A percentile compares a stretch with the other conserved stretches of the same genome.
Conservation (phyloP, 169 alveolate genomes). For the Plasmodium yoelii region DNA sequence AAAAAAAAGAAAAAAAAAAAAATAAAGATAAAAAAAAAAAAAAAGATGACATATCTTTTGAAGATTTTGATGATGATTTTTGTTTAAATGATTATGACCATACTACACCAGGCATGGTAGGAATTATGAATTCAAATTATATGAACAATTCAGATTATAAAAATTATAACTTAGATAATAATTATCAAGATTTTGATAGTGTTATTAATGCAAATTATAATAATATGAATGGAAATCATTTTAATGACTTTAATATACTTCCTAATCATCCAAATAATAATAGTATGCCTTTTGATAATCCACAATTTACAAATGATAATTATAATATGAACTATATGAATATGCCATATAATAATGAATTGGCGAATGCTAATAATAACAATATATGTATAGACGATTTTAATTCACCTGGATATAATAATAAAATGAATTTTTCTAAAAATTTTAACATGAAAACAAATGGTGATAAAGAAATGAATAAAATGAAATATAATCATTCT, state of each 20-base stretch:
- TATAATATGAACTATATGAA: constrained; percentile 41
- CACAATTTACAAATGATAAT: constrained; percentile 31
- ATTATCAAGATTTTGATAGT: constrained; percentile 62
- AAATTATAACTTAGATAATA: constrained; percentile 35
- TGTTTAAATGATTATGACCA: constrained; percentile 69
- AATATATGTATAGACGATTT: constrained; percentile 45
- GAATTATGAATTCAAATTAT: constrained; percentile 75
- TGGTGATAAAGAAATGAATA: constrained; percentile 37
- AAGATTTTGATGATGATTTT: constrained; percentile 69
- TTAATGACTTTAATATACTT: constrained; percentile 15
- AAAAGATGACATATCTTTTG: constrained; percentile 41
- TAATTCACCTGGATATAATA: constrained; percentile 13
- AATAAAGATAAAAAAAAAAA: constrained; percentile 48
- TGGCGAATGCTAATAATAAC: constrained; percentile 16
- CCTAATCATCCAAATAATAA: constrained; percentile 1
- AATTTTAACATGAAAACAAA: constrained; percentile 37
- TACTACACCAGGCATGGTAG: constrained; percentile 75
- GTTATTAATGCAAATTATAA: constrained; percentile 15
- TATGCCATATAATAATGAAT: constrained; percentile 20
- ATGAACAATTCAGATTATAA: constrained; percentile 50
- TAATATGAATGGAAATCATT: constrained; percentile 21
- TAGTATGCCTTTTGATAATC: constrained; percentile 11
- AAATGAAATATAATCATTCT: constrained; percentile 35
- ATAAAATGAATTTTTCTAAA: constrained; percentile 43
- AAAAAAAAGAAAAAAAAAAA: constrained; percentile 21